These are phyloP conservation scores for Handroanthus guayacan DNA, from an alignment of 257 asterid genomes.

Conservation along the genomic window DNA sequence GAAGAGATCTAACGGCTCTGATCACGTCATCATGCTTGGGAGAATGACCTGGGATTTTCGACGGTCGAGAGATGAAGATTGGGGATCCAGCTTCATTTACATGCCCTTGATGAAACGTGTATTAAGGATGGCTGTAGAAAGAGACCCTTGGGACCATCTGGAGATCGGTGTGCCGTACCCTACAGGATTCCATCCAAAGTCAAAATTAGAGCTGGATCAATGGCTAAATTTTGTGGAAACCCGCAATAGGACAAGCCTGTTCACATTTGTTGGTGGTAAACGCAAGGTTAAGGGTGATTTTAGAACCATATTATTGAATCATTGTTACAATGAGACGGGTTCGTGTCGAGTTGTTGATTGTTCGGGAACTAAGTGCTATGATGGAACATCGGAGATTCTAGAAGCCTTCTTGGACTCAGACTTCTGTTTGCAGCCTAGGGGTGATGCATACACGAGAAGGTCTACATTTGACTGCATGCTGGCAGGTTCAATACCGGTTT, in stretches of 20 bases:
- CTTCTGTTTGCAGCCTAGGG: slow-evolving; percentile 68
- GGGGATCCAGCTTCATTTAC: slow-evolving; percentile 69
- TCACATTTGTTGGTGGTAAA: slow-evolving; percentile 62
- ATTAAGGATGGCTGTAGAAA: slow-evolving; percentile 51
- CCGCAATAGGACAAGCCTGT: slow-evolving; percentile 43
- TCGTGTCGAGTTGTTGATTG: slow-evolving; percentile 63
- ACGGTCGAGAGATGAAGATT: slow-evolving; percentile 47
- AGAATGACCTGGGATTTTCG: slow-evolving; percentile 74
- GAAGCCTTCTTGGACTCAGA: slow-evolving; percentile 57
- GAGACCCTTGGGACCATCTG: slow-evolving; percentile 59
- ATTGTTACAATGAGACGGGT: slow-evolving; percentile 51
- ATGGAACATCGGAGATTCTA: slow-evolving; percentile 56
- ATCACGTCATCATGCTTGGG: slow-evolving; percentile 69
- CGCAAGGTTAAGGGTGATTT: slow-evolving; percentile 53
- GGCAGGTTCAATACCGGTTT: slow-evolving; percentile 75
- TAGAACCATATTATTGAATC: slow-evolving; percentile 43
- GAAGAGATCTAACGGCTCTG: slow-evolving; percentile 56
- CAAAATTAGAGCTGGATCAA: slow-evolving; percentile 41
- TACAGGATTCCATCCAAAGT: slow-evolving; percentile 67
- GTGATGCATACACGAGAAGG: slow-evolving; percentile 55
- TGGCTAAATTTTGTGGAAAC: slow-evolving; percentile 49
- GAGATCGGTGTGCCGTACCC: slow-evolving; percentile 75
- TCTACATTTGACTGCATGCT: slow-evolving; percentile 72
- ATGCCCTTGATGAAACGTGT: slow-evolving; percentile 56
- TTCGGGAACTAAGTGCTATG: slow-evolving; percentile 55